Evolutionary conservation across 2,329 filamentous ascomycete genomes (phyloP), one percentile per base, ranked within the genome.

Genomic region (Geosmithia flava): DNA sequence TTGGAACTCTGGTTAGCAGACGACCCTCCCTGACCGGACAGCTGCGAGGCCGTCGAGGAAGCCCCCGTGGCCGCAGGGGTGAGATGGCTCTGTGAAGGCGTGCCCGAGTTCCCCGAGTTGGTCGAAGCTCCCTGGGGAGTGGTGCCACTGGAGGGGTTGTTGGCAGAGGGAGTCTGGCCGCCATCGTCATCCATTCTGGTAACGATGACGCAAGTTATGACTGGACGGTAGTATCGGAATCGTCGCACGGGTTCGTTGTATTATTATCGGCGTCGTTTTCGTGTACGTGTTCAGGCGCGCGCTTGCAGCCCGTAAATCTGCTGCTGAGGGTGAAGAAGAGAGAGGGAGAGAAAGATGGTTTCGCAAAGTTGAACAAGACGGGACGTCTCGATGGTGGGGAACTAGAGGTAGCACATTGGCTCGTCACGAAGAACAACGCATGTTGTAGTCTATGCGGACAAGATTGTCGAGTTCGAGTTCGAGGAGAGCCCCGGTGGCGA

Each of bases 1-100:
- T 78, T 80, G 3, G 72, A 72, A 19, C 47, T 50, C 17, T 41
- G 42, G 8, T 13, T 11, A 37, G 33, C 10, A 37, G 33, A 37
- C 33, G 33, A 11, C 6, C 33, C 15, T 11, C 33, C 33, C 33
- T 20, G 16, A 23, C 23, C 41, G 13, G 30, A 29, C 2, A 15
- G 37, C 23, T n/a, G 13, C 10, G 33, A 45, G 15, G 19, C 30
- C n/a, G 30, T n/a, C 37, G 30, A 44, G 42, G 53, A 19, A 23
- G 50, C 51, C 44, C 56, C 58, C 41, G 54, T 55, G 37, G 57
- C 23, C 3, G 46, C 47, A 8, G 51, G 59, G 44, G 59, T 62
- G n/a, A 53, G 59, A 42, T 59, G 56, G n/a, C 58, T 53, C 40
- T 58, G 60, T 33, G 60, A 56, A 23, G 55, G 53, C 46, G 56